phyloP scores from a whole-genome alignment of 257 asterid genomes.

The Verbascum thapsus region DNA sequence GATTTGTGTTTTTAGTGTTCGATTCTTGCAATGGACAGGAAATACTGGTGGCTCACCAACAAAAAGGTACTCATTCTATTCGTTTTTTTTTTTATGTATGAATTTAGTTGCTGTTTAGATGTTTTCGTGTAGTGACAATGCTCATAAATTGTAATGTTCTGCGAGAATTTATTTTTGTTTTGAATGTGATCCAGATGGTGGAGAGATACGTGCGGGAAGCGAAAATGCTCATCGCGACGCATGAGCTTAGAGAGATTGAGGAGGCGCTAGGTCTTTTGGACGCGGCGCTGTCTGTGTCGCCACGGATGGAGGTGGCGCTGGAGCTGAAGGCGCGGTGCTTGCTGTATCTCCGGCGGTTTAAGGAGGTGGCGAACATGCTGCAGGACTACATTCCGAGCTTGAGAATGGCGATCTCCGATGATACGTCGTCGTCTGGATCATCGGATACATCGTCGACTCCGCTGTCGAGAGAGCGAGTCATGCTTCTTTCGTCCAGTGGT shows the following conservation, averaged over 20 bases:
- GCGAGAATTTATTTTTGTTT: too few species aligned
- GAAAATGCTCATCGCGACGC: constrained; percentile 59
- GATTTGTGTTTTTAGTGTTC: constrained; percentile 34
- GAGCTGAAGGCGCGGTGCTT: constrained; percentile 82
- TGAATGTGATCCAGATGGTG: constrained; percentile 56
- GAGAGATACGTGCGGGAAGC: constrained; percentile 86
- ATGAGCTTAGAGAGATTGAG: constrained; percentile 59
- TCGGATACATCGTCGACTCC: constrained; percentile 72
- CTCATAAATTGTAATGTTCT: too few species aligned
- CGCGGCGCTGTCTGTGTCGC: constrained; percentile 69
- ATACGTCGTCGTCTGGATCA: constrained; percentile 52
- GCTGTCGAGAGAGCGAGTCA: constrained; percentile 63
- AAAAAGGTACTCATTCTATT: constrained; percentile 53
- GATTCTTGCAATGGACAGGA: constrained; percentile 68
- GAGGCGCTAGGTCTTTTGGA: constrained; percentile 74
- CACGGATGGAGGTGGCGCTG: constrained; percentile 76
- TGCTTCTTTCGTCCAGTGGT: constrained; percentile 60
- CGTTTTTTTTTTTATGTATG: background rate
- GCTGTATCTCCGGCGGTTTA: constrained; percentile 76
- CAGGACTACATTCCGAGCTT: constrained; percentile 89
- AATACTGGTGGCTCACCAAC: constrained; percentile 95
- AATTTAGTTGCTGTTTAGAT: too few species aligned
- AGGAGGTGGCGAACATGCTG: constrained; percentile 91
- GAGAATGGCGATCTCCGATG: constrained; percentile 52
- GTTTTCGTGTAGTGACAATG: too few species aligned